A percentile compares a stretch with the other conserved stretches of the same genome.
phyloP scores from a whole-genome alignment of 768 basidiomycete species.

The Leccinum variicolor region DNA sequence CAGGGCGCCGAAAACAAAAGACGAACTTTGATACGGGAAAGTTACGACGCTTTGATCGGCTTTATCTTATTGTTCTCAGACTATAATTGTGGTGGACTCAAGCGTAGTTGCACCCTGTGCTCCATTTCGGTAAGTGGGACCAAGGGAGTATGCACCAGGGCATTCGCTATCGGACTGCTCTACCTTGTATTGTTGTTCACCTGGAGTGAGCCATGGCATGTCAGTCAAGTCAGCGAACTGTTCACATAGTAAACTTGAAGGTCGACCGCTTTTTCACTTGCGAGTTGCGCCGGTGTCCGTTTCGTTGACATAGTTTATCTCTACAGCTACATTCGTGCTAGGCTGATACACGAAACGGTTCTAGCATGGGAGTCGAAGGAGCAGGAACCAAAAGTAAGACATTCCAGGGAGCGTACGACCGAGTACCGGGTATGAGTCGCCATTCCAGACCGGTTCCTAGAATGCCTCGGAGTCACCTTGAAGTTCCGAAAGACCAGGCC shows the following conservation, averaged over 20 bases:
- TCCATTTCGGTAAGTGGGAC: not conserved
- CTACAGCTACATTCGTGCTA: not conserved
- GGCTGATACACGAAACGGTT: not conserved
- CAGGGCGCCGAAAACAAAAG: not conserved
- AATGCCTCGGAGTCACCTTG: not conserved
- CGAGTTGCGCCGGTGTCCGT: not conserved
- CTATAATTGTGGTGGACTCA: not conserved
- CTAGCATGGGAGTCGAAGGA: not conserved
- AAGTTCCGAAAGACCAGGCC: not conserved
- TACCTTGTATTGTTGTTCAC: not conserved
- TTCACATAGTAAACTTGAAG: not conserved
- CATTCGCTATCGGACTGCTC: not conserved
- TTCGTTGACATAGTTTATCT: not conserved
- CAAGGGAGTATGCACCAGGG: not conserved
- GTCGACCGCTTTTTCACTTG: not conserved
- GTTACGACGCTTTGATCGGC: not conserved
- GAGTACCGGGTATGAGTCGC: not conserved
- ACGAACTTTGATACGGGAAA: not conserved
- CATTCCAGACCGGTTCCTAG: not conserved
- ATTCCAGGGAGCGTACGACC: not conserved
- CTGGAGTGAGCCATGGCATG: not conserved
- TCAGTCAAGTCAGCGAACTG: not conserved
- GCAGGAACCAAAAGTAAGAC: not conserved
- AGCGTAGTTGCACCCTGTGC: not conserved
- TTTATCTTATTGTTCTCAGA: not conserved